phyloP scores from a whole-genome alignment of 192 early-diverging fungal species.

The Gamsiella multidivaricata region DNA sequence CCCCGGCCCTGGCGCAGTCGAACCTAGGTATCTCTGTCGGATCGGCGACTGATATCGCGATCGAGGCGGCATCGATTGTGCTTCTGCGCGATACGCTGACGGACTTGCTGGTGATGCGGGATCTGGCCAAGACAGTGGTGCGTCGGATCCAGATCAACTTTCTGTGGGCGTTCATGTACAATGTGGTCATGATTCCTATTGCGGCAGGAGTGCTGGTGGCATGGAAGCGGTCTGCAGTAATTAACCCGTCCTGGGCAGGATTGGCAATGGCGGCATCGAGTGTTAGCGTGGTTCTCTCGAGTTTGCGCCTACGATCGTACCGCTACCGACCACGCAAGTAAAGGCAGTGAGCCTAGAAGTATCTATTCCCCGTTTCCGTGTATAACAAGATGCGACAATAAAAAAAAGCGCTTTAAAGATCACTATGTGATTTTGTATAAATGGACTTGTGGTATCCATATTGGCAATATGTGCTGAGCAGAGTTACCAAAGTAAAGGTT shows the following conservation, averaged over 20 bases:
- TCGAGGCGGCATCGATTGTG: conserved; percentile 89
- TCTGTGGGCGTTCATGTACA: conserved; percentile 90
- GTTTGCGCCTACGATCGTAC: conserved; percentile 59
- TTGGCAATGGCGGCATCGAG: conserved; percentile 90
- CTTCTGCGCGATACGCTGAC: conserved; percentile 81
- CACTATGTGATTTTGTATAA: too few relatives aligned
- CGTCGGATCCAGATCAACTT: conserved; percentile 88
- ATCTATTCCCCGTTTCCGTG: too few relatives aligned
- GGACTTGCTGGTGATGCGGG: conserved; percentile 83
- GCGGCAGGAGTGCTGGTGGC: conserved; percentile 88
- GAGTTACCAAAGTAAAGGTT: too few relatives aligned
- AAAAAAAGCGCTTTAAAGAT: too few relatives aligned
- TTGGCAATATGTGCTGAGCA: too few relatives aligned
- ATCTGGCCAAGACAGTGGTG: conserved; percentile 80
- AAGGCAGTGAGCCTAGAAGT: too few relatives aligned
- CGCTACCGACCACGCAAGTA: conserved; percentile 16
- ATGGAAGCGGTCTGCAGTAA: conserved; percentile 51
- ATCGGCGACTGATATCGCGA: conserved; percentile 89
- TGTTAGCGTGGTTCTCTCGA: conserved; percentile 86
- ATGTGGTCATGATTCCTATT: conserved; percentile 87
- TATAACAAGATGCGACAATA: too few relatives aligned
- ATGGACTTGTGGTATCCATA: too few relatives aligned
- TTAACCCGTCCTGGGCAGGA: conserved; percentile 84
- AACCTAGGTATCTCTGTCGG: conserved; percentile 93
- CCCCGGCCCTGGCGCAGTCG: conserved; percentile 88